Percentiles rank a stretch among this genome's conserved stretches.
These are phyloP conservation scores for Aegilops sharonensis DNA, from an alignment of 176 grass and related monocot genomes.

Conservation along the genomic window DNA sequence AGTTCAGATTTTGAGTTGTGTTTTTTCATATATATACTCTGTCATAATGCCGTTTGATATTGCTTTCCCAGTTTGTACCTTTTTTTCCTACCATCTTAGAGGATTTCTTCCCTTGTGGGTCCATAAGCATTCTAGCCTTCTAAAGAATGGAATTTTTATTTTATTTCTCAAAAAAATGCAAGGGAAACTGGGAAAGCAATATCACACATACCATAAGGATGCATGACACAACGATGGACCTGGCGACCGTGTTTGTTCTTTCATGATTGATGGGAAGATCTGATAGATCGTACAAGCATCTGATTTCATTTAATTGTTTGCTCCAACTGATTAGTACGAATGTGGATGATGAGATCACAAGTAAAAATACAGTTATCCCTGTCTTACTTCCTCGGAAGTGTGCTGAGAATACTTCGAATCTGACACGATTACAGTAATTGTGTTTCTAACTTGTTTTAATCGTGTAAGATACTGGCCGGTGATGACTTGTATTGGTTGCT, in stretches of 20 bases:
- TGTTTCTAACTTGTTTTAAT: too few relatives aligned
- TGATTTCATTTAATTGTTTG: background rate
- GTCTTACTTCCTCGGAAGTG: constrained; percentile 47
- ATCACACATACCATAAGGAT: too few relatives aligned
- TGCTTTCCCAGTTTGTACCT: too few relatives aligned
- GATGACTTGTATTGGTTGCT: background rate
- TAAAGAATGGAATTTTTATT: too few relatives aligned
- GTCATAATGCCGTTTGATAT: background rate
- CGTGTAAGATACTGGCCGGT: background rate
- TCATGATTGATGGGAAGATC: background rate
- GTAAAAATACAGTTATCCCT: constrained; percentile 70
- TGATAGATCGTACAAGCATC: constrained; percentile 13
- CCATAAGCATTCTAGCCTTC: too few relatives aligned
- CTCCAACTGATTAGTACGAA: background rate
- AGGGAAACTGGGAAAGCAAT: too few relatives aligned
- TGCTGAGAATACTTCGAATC: constrained; percentile 51
- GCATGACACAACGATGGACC: too few relatives aligned
- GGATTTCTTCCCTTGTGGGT: too few relatives aligned
- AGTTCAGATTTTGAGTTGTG: background rate
- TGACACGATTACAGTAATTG: constrained; percentile 25
- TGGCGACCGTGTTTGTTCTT: too few relatives aligned
- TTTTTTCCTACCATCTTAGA: too few relatives aligned
- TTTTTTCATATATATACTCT: background rate
- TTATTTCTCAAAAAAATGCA: too few relatives aligned
- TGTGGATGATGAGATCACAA: constrained; percentile 61